A percentile compares a stretch with the other conserved stretches of the same genome.
phyloP scores from a whole-genome alignment of 805 yeast species.

The Metschnikowia henanensis region DNA sequence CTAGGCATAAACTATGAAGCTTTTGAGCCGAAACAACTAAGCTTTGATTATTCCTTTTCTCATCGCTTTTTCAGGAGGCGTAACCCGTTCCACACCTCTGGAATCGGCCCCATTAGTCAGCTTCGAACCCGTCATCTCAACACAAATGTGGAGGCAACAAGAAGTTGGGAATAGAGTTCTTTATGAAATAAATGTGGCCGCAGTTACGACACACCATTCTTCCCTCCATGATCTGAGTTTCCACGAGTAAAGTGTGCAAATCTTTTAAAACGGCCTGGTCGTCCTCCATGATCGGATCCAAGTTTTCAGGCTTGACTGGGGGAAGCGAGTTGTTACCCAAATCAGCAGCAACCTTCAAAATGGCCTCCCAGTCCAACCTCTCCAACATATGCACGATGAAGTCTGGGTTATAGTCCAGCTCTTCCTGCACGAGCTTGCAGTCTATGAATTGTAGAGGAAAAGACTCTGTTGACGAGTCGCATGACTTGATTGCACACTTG shows the following conservation, averaged over 20 bases:
- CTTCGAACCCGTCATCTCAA: too few relatives aligned
- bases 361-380: constrained; percentile 87
- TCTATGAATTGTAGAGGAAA: constrained; percentile 76
- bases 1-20: too few relatives aligned
- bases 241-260: constrained; percentile 74
- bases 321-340: constrained; percentile 37
- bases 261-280: constrained; percentile 61
- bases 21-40: too few relatives aligned
- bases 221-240: constrained; percentile 86
- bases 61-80: too few relatives aligned
- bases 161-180: constrained; percentile 92
- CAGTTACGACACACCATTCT: constrained; percentile 87
- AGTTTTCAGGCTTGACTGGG: constrained; percentile 55
- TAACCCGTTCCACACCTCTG: too few relatives aligned
- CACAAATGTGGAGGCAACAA: constrained; percentile 93
- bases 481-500: constrained; percentile 83
- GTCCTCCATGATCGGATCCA: constrained; percentile 54
- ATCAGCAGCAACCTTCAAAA: constrained; percentile 74
- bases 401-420: constrained; percentile 78
- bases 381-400: constrained; percentile 75
- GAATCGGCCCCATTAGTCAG: too few relatives aligned
- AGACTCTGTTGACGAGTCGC: constrained; percentile 70
- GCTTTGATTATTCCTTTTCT: too few relatives aligned
- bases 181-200: constrained; percentile 83
- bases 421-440: constrained; percentile 73